phyloP scores from a whole-genome alignment of 2,329 filamentous ascomycete genomes.

The Thermothelomyces thermophilus region DNA sequence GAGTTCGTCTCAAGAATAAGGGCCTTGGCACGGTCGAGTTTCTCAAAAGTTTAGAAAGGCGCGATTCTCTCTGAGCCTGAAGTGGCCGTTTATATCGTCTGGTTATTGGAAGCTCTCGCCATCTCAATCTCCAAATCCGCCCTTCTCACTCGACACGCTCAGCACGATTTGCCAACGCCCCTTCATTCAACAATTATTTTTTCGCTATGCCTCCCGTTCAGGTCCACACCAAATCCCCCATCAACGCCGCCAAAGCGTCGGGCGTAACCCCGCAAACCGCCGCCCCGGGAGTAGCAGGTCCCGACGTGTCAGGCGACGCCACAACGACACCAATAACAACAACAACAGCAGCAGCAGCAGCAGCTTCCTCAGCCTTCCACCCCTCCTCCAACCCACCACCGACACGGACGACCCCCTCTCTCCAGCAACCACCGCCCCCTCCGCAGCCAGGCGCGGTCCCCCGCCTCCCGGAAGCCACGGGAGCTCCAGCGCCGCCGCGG shows the following conservation, averaged over 20 bases:
- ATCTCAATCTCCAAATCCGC: too few relatives aligned
- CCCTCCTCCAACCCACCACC: background rate
- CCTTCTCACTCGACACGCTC: too few relatives aligned
- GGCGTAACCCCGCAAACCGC: constrained; percentile 43
- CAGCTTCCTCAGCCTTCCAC: constrained; percentile 15
- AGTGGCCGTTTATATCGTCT: too few relatives aligned
- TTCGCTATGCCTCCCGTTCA: constrained; percentile 53
- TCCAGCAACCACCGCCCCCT: constrained; percentile 44
- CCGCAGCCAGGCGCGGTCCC: constrained; percentile 54
- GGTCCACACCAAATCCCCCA: constrained; percentile 53
- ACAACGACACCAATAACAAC: constrained; percentile 18
- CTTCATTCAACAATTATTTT: background rate
- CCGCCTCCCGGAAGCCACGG: constrained; percentile 32
- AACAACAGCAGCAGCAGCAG: background rate
- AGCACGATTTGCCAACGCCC: background rate
- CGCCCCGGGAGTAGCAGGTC: constrained; percentile 21
- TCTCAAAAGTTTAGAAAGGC: too few relatives aligned
- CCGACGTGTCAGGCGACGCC: constrained; percentile 24
- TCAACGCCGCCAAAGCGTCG: constrained; percentile 49
- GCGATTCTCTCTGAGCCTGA: too few relatives aligned
- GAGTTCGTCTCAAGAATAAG: background rate
- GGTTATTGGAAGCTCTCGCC: too few relatives aligned
- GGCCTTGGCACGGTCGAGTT: too few relatives aligned
- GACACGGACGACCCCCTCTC: constrained; percentile 41
- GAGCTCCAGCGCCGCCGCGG: constrained; percentile 23